Percentiles rank a stretch among this genome's conserved stretches.
These are phyloP conservation scores for Leccinum fallax DNA, from an alignment of 1,284 basidiomycete genomes.

Conservation along the genomic window DNA sequence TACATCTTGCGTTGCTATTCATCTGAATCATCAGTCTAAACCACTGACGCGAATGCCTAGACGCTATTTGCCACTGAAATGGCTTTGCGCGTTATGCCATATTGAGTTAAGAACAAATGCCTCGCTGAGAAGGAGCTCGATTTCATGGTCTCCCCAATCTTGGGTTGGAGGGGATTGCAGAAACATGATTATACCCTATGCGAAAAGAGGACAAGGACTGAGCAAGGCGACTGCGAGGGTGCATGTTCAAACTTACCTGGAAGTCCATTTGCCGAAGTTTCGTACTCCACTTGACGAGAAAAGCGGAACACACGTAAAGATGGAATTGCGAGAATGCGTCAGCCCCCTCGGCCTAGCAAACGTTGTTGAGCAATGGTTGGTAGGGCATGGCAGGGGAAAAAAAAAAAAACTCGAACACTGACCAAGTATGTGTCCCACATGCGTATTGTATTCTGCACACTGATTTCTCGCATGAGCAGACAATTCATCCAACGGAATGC, in stretches of 20 bases:
- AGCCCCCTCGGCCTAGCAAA: slow-evolving; percentile 81
- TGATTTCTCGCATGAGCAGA: slow-evolving; percentile 94
- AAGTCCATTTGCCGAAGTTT: slow-evolving; percentile 94
- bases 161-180: slow-evolving; percentile 95
- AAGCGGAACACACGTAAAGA: slow-evolving; percentile 94
- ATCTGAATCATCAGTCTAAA: slow-evolving; percentile 7
- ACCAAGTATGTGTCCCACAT: slow-evolving; percentile 99
- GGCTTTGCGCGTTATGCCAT: slow-evolving; percentile 94
- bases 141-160: slow-evolving; percentile 93
- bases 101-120: slow-evolving; percentile 94
- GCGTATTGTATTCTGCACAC: slow-evolving; percentile 90
- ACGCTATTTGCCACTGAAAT: slow-evolving; percentile 59
- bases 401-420: slow-evolving; percentile 31
- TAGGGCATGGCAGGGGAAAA: neutral
- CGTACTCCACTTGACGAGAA: slow-evolving; percentile 91
- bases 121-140: slow-evolving; percentile 93
- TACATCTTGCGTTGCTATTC: slow-evolving; percentile 28
- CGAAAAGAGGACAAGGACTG: slow-evolving; percentile 2
- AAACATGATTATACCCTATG: slow-evolving; percentile 97
- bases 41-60: neutral
- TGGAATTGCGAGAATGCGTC: slow-evolving; percentile 98
- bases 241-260: slow-evolving; percentile 58
- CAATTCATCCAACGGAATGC: slow-evolving; percentile 99
- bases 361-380: neutral
- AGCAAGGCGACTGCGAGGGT: slow-evolving; percentile 4